Conservation (phyloP, 208 protist species). For the Leptomonas seymouri region DNA sequence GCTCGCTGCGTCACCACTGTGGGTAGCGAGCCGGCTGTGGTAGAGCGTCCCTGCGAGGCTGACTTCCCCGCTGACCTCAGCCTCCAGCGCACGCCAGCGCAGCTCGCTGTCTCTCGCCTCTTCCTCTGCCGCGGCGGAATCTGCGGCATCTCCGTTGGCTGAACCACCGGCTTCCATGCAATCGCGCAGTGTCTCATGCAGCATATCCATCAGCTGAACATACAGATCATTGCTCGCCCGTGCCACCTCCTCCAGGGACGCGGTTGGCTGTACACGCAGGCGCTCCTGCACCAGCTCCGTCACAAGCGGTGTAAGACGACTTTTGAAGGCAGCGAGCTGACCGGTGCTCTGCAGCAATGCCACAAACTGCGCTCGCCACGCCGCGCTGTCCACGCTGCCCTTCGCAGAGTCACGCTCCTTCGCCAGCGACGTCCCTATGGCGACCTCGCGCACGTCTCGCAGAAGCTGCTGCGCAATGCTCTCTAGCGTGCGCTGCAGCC, state of each 20-base stretch:
- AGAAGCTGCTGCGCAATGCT: constrained; percentile 34
- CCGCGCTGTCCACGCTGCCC: constrained; percentile 10
- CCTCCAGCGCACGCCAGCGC: constrained; percentile 79
- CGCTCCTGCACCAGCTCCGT: constrained; percentile 68
- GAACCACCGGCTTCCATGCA: not conserved
- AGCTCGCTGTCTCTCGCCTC: constrained; percentile 28
- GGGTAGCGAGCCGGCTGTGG: constrained; percentile 73
- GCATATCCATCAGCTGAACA: constrained; percentile 85
- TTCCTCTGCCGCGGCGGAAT: not conserved
- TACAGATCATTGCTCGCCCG: constrained; percentile 89
- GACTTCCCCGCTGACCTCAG: constrained; percentile 71
- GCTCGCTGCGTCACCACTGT: constrained; percentile 15
- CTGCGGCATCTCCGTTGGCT: not conserved
- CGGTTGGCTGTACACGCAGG: constrained; percentile 27
- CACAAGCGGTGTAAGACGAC: constrained; percentile 71
- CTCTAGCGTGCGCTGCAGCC: constrained; percentile 33
- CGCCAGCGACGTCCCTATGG: not conserved
- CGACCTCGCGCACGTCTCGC: constrained; percentile 26
- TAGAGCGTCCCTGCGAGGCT: constrained; percentile 68
- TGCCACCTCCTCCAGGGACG: constrained; percentile 41
- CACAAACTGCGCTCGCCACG: constrained; percentile 50
- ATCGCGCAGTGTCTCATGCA: constrained; percentile 67
- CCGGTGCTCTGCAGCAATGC: constrained; percentile 74
- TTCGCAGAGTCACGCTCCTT: not conserved
- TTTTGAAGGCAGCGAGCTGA: constrained; percentile 75